Evolutionary conservation across 805 yeast species (phyloP), one percentile per base, ranked within the genome.

Genomic region (Lipomyces kockii): DNA sequence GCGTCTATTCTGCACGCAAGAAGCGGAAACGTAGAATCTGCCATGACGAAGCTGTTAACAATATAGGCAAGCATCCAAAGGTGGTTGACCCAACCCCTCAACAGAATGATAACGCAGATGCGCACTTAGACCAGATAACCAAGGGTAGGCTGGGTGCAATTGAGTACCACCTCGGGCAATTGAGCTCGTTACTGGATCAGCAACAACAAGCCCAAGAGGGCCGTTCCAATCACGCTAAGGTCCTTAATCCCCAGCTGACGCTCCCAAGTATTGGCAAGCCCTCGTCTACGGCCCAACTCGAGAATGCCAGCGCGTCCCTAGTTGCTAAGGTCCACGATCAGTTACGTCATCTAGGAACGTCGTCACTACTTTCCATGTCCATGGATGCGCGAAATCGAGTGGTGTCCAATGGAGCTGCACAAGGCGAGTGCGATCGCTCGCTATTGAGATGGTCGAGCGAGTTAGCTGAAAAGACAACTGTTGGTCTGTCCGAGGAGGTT

Each of bases 1-100:
- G 70, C 46, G 70, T 66, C 17, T 66, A 58, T 32, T 66, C 70
- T 34, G 57, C 70, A 35, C 63, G 70, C 27, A 66, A 66, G 62
- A 66, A 66, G 37, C 62, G 70, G 51, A 66, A 66, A 39, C 65
- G 65, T 35, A 62, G 68, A 29, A 32, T 59, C 35, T 25, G 27
- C 29, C 55, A 12, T 29, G 55, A 52, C 7, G 55, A 52, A 6
- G n/a, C 17, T 14, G 32, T 8, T 17, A 12, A 52, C 29, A 14
- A 52, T 25, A n/a, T 52, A 4, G 32, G 32, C 55, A 52, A 25
- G 17, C 29, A 52, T 25, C 27, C 32, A 12, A 25, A 52, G 34
- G 55, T 29, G 12, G 34, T 17, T 6, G 55, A 25, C n/a, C 12
- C 14, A 5, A 52, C 17, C 27, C 34, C 34, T 12, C 17, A 17